A percentile compares a stretch with the other conserved stretches of the same genome.
phyloP scores from a whole-genome alignment of 129 eudicot genomes.

The Flaveria bidentis region DNA sequence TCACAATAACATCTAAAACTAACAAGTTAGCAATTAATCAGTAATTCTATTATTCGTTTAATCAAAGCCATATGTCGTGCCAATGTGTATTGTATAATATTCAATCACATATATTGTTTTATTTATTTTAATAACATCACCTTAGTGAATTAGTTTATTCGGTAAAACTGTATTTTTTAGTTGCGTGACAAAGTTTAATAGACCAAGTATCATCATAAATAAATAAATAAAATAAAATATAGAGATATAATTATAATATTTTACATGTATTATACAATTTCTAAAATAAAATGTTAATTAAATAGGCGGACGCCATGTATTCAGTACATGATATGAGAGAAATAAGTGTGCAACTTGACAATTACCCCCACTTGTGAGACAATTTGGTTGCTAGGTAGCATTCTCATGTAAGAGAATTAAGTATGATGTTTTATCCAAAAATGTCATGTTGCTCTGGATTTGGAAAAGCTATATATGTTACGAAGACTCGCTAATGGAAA shows the following conservation, averaged over 20 bases:
- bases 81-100: background rate
- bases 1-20: background rate
- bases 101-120: background rate
- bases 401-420: background rate
- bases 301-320: too few species aligned
- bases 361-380: conserved; percentile 6
- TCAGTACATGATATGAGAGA: background rate
- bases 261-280: too few species aligned
- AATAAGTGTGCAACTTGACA: background rate
- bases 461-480: too few species aligned
- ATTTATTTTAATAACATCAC: background rate
- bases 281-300: too few species aligned
- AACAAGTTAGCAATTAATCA: too few species aligned
- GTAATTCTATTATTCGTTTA: background rate
- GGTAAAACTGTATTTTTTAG: background rate
- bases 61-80: background rate
- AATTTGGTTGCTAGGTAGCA: background rate
- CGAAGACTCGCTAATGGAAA: too few species aligned
- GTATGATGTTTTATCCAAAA: background rate
- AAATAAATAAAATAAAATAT: too few species aligned
- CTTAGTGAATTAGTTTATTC: background rate
- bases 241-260: too few species aligned
- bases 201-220: background rate
- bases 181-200: too few species aligned
- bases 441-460: too few species aligned